These are phyloP conservation scores for Saksenaea vasiformis DNA, from an alignment of 371 early-diverging fungal genomes.

Conservation along the genomic window DNA sequence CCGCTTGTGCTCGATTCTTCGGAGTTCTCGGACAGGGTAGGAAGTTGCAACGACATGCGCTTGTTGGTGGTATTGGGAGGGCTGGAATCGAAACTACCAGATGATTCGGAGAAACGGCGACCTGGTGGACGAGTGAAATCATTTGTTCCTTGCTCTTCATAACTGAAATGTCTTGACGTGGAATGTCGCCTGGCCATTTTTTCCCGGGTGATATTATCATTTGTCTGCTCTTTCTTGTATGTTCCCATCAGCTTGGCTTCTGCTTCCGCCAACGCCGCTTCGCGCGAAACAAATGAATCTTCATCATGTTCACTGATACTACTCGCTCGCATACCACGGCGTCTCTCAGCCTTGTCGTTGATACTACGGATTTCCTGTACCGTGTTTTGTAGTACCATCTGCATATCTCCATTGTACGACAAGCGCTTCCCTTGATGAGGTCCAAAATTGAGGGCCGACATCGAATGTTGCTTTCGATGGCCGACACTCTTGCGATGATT, in stretches of 20 bases:
- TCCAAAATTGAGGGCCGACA: constrained; percentile 24
- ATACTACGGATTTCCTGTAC: constrained; percentile 9
- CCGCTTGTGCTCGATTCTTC: constrained; percentile 13
- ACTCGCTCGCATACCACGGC: constrained; percentile 15
- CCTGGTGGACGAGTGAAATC: background rate
- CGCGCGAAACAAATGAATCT: constrained; percentile 32
- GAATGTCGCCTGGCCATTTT: constrained; percentile 5
- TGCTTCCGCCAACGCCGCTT: constrained; percentile 49
- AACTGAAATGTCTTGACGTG: background rate
- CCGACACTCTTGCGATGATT: constrained; percentile 7
- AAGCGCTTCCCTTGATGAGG: constrained; percentile 10
- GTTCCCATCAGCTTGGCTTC: constrained; percentile 58
- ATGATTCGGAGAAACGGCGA: constrained; percentile 19
- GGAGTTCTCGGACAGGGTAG: constrained; percentile 40
- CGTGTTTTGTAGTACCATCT: constrained; percentile 5
- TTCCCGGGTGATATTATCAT: background rate
- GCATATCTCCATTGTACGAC: constrained; percentile 16
- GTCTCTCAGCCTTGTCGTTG: constrained; percentile 12
- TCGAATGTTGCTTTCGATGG: constrained; percentile 32
- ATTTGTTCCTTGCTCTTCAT: background rate
- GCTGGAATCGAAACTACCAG: constrained; percentile 14
- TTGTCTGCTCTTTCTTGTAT: constrained; percentile 21
- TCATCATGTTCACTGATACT: constrained; percentile 28
- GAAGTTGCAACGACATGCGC: constrained; percentile 43
- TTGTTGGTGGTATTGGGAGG: constrained; percentile 24